Percentiles rank a stretch among this genome's conserved stretches.
Evolutionary conservation across 192 early-diverging fungal genomes (phyloP).

Genomic region (Dissophora ornata): DNA sequence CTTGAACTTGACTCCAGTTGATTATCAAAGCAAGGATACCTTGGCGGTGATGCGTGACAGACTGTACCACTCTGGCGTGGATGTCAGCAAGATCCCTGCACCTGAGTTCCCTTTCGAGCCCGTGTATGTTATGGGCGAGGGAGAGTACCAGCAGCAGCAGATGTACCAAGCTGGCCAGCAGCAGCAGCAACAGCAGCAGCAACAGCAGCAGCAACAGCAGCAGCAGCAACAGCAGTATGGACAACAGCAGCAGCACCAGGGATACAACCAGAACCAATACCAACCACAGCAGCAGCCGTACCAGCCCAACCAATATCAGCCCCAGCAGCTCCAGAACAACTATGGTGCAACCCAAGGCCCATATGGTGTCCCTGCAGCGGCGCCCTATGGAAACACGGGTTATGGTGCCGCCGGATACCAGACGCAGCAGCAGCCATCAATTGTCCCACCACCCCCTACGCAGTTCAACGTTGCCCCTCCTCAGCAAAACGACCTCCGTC

Average conservation of each 20-base stretch:
- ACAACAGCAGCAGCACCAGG: constrained; percentile 53
- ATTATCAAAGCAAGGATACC: constrained; percentile 62
- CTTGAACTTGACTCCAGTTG: constrained; percentile 79
- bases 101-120: constrained; percentile 75
- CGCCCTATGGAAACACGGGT: constrained; percentile 38
- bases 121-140: constrained; percentile 63
- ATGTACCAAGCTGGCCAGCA: constrained; percentile 22
- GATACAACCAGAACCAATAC: constrained; percentile 37
- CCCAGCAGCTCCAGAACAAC: constrained; percentile 23
- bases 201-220: constrained; percentile 34
- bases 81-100: constrained; percentile 50
- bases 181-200: constrained; percentile 24
- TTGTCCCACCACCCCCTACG: constrained; percentile 40
- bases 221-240: constrained; percentile 26
- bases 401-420: constrained; percentile 48
- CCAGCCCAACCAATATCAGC: constrained; percentile 39
- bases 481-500: constrained; percentile 45
- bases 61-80: constrained; percentile 66
- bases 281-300: constrained; percentile 45
- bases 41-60: constrained; percentile 82
- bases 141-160: constrained; percentile 46
- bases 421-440: constrained; percentile 31
- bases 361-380: constrained; percentile 22
- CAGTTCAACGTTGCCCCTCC: constrained; percentile 24
- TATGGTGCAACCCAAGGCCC: constrained; percentile 26